Evolutionary conservation across 1,284 basidiomycete genomes (phyloP), one percentile per base, ranked within the genome.

Genomic region (Microbotryomycetes sp.): DNA sequence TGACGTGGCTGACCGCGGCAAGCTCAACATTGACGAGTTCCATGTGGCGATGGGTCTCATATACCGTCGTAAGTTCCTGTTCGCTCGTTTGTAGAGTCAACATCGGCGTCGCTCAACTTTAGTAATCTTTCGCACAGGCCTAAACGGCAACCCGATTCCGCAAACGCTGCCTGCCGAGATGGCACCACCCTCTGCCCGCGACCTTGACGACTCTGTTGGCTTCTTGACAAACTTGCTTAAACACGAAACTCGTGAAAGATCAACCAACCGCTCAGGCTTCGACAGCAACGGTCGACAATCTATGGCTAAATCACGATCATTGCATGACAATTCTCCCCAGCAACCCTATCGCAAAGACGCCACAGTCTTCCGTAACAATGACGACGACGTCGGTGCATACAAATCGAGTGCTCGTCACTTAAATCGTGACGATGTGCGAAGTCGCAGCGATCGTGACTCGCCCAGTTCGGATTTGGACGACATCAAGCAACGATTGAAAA

Each of bases 41-140:
- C 92, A 98, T 75, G 89, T 97, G 59, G 96, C 94, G 1, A 99
- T 99, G 94, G 93, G 90, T 63, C 80, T 98, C 60, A 97, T 98
- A 74, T 97, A 94, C 78, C 86, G 94, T 72, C 83, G 92, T 93
- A 77, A 71, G 87, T 19, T 83, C 12, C 50, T 12, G 2, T 59
- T 59, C 48, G 47, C 29, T 23, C 23, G 12, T 15, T 42, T n/a
- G 30, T 46, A 60, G 23, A 49, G 58, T n/a, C 7, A n/a, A 23
- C 3, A 26, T 54, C n/a, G 63, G 60, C 54, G 52, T n/a, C 49
- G 52, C 23, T 25, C 6, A 2, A 53, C 9, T 4, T 1, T 23
- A 19, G 15, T 4, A 32, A 52, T 26, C 23, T 47, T 31, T 19
- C 70, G 49, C 55, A 2, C 68, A 94, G 91, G 84, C 48, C 80